Conservation (phyloP, 2,329 filamentous ascomycete genomes). For the Venturia effusa region DNA sequence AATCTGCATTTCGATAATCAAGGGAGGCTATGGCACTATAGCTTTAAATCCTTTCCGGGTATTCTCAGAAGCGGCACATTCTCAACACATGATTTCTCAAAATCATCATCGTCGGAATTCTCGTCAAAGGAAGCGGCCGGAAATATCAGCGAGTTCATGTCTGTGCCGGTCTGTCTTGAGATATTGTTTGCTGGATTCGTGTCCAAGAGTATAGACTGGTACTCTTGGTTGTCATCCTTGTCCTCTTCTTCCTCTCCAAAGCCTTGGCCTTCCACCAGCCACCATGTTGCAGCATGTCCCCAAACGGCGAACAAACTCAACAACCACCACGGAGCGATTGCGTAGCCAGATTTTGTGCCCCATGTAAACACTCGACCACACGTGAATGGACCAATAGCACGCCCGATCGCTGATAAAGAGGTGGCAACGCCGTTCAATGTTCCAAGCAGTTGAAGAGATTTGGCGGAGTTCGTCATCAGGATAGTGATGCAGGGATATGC, state of each 20-base stretch:
- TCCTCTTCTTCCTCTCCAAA: slow-evolving; percentile 7
- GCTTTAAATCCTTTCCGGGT: not conserved
- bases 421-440: slow-evolving; percentile 12
- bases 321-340: slow-evolving; percentile 3
- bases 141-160: not conserved
- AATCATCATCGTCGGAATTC: not conserved
- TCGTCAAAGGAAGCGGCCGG: not conserved
- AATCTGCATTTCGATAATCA: no score
- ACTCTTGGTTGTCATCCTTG: not conserved
- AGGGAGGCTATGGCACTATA: not conserved
- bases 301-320: slow-evolving; percentile 4
- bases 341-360: slow-evolving; percentile 6
- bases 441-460: slow-evolving; percentile 3
- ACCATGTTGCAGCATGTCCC: slow-evolving; percentile 10
- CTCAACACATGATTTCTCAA: not conserved
- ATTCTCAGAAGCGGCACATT: not conserved
- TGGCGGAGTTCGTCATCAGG: slow-evolving; percentile 10
- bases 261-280: slow-evolving; percentile 1
- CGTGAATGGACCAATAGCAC: slow-evolving; percentile 8
- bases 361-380: slow-evolving; percentile 9
- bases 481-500: slow-evolving; percentile 11
- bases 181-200: not conserved
- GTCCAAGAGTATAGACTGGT: not conserved
- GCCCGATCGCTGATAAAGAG: slow-evolving; percentile 8
- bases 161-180: not conserved